Evolutionary conservation across 495 filamentous ascomycete genomes (phyloP).

Genomic region (Coniosporium apollinis): DNA sequence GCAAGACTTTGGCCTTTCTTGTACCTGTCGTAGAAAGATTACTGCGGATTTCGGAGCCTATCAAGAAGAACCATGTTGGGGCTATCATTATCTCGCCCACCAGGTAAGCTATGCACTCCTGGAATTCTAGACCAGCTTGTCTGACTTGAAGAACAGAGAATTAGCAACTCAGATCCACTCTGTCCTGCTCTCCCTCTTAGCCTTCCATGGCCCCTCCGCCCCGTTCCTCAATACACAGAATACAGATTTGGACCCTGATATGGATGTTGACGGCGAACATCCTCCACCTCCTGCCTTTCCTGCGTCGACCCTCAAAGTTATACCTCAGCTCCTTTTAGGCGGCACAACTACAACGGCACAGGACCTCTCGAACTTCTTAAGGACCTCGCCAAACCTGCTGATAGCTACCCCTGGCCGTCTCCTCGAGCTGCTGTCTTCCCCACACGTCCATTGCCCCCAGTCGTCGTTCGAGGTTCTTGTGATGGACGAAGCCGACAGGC

Average conservation of each 20-base stretch:
- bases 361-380: constrained; percentile 68
- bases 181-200: constrained; percentile 59
- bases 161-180: constrained; percentile 78
- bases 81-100: constrained; percentile 88
- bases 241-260: constrained; percentile 22
- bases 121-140: neutral
- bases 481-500: constrained; percentile 82
- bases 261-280: constrained; percentile 26
- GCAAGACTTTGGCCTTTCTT: constrained; percentile 84
- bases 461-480: constrained; percentile 82
- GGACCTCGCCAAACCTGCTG: constrained; percentile 65
- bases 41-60: constrained; percentile 52
- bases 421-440: constrained; percentile 75
- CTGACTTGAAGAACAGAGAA: too few species aligned
- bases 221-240: constrained; percentile 40
- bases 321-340: constrained; percentile 80
- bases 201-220: constrained; percentile 67
- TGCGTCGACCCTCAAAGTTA: constrained; percentile 36
- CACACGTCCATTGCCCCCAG: constrained; percentile 73
- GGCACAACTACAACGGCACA: constrained; percentile 68
- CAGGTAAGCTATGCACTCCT: constrained; percentile 25
- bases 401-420: constrained; percentile 82
- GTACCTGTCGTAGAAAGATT: constrained; percentile 80
- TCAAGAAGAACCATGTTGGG: constrained; percentile 76
- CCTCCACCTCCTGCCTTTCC: constrained; percentile 32